Percentiles rank a stretch among this genome's conserved stretches.
phyloP scores from a whole-genome alignment of 2,329 filamentous ascomycete genomes.

The Zasmidium angulare region DNA sequence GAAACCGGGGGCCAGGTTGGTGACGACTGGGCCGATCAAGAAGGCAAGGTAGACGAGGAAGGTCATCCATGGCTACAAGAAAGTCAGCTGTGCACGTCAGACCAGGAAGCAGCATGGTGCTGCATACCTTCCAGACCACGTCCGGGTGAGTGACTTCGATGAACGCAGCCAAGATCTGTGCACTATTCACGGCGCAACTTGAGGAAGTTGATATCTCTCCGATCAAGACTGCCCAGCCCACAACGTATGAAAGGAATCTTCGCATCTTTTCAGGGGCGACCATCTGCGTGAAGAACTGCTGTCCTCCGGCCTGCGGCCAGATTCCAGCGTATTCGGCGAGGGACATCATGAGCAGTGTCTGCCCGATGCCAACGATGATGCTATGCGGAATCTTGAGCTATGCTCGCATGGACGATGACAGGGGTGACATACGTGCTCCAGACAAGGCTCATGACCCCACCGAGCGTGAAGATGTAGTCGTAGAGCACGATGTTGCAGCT shows the following conservation, averaged over 20 bases:
- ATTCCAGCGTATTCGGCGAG: constrained; percentile 8
- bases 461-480: constrained; percentile 8
- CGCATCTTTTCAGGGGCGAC: constrained; percentile 22
- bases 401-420: background rate
- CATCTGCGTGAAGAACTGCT: constrained; percentile 9
- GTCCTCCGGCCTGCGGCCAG: constrained; percentile 8
- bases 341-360: constrained; percentile 8
- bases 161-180: constrained; percentile 26
- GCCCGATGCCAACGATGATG: constrained; percentile 9
- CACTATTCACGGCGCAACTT: constrained; percentile 29
- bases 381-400: background rate
- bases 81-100: background rate
- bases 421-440: background rate
- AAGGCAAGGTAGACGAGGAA: constrained; percentile 10
- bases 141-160: constrained; percentile 8
- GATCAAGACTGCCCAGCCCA: constrained; percentile 29
- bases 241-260: constrained; percentile 22
- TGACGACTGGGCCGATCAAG: constrained; percentile 32
- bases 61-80: background rate
- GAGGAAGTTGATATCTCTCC: constrained; percentile 4
- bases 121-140: constrained; percentile 2
- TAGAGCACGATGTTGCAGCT: constrained; percentile 10
- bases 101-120: background rate
- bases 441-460: background rate
- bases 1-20: constrained; percentile 33